Evolutionary conservation across 75 land plant species (phyloP), one percentile per base, ranked within the genome.

Genomic region (Cupressus sempervirens): DNA sequence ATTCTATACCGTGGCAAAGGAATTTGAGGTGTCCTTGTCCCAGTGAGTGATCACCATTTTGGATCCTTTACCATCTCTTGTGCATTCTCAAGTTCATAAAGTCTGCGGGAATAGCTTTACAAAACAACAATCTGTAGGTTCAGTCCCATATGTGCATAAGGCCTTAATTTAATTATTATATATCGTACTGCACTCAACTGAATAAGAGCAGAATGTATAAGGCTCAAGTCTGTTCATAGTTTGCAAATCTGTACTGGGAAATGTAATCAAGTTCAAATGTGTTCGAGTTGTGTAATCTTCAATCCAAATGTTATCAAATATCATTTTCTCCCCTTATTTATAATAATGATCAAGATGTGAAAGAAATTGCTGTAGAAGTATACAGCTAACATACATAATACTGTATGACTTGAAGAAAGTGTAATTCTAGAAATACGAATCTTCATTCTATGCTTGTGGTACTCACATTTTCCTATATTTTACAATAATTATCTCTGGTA

Each of bases 91-190:
- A 79, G 50, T 76, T 40, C 46, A 14, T 41, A 8, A 41, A 41
- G 46, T 41, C 80, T 8, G 80, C 46, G 8, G 80, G 7, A 16
- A 40, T 79, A 43, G 43, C 81, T 40, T 41, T 13, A 13, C 53
- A 50, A 50, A 50, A 11, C 13, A 50, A 26, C n/a, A 9, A 30
- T 76, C 79, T 38, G 38, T 76, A 76, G 26, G 38, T 41, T 29
- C 81, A 41, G 46, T 79, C 81, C 81, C 45, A 23, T 79, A 30
- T 79, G 81, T 41, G 48, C n/a, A 79, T 40, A 79, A 79, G 48
- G 81, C 43, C 46, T 26, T 79, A 40, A 41, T 79, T 79, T 79
- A 79, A 79, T 79, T 79, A 79, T 79, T 45, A 26, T 79, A 79
- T 40, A 43, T 79, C 43, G 3, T 43, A 79, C 43, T 79, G 32